A percentile compares a stretch with the other conserved stretches of the same genome.
Conservation (phyloP, 2,329 filamentous ascomycete species). For the Fusarium pseudograminearum region DNA sequence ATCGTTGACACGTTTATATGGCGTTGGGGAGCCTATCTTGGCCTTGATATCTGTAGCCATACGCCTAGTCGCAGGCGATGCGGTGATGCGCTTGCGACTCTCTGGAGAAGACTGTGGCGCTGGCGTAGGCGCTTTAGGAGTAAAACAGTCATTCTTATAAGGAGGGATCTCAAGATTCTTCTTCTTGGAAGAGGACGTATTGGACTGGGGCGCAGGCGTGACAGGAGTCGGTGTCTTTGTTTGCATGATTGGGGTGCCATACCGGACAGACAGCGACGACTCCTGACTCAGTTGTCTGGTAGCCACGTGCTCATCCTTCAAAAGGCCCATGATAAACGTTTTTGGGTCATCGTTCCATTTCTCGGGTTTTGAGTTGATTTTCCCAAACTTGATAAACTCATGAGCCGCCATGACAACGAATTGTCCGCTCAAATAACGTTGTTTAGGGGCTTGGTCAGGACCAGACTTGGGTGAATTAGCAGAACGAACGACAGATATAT, state of each 20-base stretch:
- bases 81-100: rapidly evolving
- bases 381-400: neutral
- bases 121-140: neutral
- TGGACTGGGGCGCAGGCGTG: no score
- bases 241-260: rapidly evolving
- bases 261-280: neutral
- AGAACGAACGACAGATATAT: neutral
- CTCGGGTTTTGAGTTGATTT: rapidly evolving
- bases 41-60: neutral
- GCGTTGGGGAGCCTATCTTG: neutral
- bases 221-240: rapidly evolving
- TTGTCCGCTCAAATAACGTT: neutral
- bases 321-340: rapidly evolving
- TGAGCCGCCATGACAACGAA: neutral
- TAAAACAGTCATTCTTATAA: neutral
- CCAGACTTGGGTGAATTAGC: neutral
- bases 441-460: neutral
- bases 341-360: neutral
- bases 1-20: no score
- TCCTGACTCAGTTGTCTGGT: neutral
- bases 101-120: neutral
- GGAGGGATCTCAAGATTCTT: neutral
- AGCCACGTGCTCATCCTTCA: neutral
- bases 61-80: neutral
- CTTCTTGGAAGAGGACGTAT: neutral